Conservation (phyloP, 306 rosid species). For the Notholithocarpus densiflorus region DNA sequence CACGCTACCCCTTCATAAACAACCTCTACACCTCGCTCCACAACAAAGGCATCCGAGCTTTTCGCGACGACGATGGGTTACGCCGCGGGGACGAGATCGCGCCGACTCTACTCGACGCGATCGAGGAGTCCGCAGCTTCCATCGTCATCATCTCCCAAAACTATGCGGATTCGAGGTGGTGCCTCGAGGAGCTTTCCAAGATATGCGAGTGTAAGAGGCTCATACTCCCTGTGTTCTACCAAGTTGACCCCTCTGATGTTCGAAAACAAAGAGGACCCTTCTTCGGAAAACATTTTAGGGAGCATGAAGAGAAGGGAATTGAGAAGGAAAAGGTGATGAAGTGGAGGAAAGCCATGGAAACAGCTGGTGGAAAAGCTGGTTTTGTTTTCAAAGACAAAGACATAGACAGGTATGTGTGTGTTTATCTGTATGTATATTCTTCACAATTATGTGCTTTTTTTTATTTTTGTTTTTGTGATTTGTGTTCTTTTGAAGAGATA, state of each 20-base stretch:
- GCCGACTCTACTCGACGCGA: constrained; percentile 42
- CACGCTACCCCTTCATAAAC: constrained; percentile 27
- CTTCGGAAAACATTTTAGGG: constrained; percentile 19
- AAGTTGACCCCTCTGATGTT: constrained; percentile 50
- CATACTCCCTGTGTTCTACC: constrained; percentile 48
- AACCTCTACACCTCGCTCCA: constrained; percentile 33
- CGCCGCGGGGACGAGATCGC: constrained; percentile 40
- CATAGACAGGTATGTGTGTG: not conserved
- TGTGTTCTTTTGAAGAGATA: too few species aligned
- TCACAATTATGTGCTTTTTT: too few species aligned
- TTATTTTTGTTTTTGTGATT: too few species aligned
- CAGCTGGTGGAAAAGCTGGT: constrained; percentile 52
- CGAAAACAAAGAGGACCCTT: constrained; percentile 40
- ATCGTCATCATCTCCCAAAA: constrained; percentile 36
- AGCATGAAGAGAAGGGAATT: constrained; percentile 8
- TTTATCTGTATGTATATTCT: too few species aligned
- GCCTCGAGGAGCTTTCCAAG: constrained; percentile 48
- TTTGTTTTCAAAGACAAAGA: constrained; percentile 9
- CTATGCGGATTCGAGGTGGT: constrained; percentile 46
- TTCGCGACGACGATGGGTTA: constrained; percentile 44
- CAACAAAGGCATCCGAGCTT: constrained; percentile 31
- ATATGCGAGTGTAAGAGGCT: constrained; percentile 41
- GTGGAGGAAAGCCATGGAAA: constrained; percentile 60
- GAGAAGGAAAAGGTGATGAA: not conserved
- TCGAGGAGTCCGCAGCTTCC: constrained; percentile 58